Conservation (phyloP, 2,329 filamentous ascomycete genomes). For the Stagonosporopsis cucurbitacearum region DNA sequence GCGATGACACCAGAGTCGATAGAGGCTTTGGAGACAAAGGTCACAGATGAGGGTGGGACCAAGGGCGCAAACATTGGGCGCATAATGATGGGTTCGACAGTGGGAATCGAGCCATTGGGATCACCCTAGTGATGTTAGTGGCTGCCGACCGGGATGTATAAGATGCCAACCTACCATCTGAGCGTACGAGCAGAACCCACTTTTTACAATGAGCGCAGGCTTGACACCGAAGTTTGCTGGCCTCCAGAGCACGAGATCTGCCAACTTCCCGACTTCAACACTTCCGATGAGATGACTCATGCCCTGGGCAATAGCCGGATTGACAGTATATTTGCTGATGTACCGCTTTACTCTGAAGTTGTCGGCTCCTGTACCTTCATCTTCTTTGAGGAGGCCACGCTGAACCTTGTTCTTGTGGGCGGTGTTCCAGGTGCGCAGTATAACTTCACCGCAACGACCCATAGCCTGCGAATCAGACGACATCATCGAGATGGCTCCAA, state of each 20-base stretch:
- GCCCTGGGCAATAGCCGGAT: slow-evolving; percentile 88
- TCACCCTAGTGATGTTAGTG: slow-evolving; percentile 49
- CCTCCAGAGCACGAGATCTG: slow-evolving; percentile 88
- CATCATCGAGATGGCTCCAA: slow-evolving; percentile 98
- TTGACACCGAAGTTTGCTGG: slow-evolving; percentile 87
- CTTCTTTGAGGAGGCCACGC: slow-evolving; percentile 76
- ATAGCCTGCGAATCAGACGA: slow-evolving; percentile 94
- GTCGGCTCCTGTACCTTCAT: slow-evolving; percentile 79
- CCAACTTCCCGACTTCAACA: slow-evolving; percentile 86
- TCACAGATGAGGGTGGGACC: slow-evolving; percentile 74
- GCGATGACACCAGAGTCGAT: slow-evolving; percentile 70
- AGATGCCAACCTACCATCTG: slow-evolving; percentile 71
- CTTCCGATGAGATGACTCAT: slow-evolving; percentile 88
- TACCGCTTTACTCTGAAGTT: slow-evolving; percentile 94
- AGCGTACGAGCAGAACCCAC: slow-evolving; percentile 80
- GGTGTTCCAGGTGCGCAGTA: slow-evolving; percentile 94
- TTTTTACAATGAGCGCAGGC: slow-evolving; percentile 81
- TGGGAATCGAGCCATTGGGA: slow-evolving; percentile 71
- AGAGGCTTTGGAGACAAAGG: slow-evolving; percentile 81
- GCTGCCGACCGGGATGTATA: not conserved
- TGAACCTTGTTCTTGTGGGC: slow-evolving; percentile 96
- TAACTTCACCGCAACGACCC: slow-evolving; percentile 93
- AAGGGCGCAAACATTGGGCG: slow-evolving; percentile 84
- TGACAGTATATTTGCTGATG: slow-evolving; percentile 94
- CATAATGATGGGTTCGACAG: slow-evolving; percentile 81